A percentile compares a stretch with the other conserved stretches of the same genome.
phyloP scores from a whole-genome alignment of 768 basidiomycete genomes.

The Trametes cubensis region DNA sequence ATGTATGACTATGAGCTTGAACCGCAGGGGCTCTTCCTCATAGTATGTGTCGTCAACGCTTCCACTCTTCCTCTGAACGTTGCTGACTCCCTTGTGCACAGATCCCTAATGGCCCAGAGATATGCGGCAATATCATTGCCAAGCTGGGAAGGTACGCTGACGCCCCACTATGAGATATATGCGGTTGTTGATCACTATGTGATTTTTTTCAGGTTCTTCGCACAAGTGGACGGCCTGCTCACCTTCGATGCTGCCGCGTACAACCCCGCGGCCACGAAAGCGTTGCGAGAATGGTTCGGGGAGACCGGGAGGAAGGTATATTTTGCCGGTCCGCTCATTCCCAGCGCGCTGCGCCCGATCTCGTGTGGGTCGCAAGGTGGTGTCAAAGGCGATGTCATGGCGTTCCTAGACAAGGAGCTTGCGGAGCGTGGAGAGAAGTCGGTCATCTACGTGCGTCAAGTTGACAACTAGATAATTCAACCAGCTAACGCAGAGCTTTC shows the following conservation, averaged over 20 bases:
- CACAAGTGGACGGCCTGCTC: background rate
- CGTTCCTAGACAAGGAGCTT: constrained; percentile 17
- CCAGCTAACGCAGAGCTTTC: background rate
- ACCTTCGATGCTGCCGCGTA: background rate
- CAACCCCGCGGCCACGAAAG: background rate
- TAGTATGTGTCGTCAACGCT: background rate
- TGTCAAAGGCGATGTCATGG: constrained; percentile 8
- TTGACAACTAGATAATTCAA: background rate
- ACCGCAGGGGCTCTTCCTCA: constrained; percentile 1
- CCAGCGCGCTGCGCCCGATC: background rate
- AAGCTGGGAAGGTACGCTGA: background rate
- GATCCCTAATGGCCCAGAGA: background rate
- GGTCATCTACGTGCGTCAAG: constrained; percentile 19
- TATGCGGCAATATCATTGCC: background rate
- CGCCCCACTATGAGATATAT: too few species aligned
- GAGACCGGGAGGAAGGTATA: background rate
- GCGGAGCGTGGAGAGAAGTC: constrained; percentile 22
- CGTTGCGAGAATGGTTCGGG: background rate
- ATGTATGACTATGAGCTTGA: constrained; percentile 13
- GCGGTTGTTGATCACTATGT: too few species aligned
- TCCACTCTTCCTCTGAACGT: background rate
- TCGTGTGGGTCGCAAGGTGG: background rate
- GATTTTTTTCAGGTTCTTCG: background rate
- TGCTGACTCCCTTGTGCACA: background rate
- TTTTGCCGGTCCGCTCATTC: background rate